phyloP scores from a whole-genome alignment of 2,329 filamentous ascomycete genomes.

The Diaporthe vaccinii region DNA sequence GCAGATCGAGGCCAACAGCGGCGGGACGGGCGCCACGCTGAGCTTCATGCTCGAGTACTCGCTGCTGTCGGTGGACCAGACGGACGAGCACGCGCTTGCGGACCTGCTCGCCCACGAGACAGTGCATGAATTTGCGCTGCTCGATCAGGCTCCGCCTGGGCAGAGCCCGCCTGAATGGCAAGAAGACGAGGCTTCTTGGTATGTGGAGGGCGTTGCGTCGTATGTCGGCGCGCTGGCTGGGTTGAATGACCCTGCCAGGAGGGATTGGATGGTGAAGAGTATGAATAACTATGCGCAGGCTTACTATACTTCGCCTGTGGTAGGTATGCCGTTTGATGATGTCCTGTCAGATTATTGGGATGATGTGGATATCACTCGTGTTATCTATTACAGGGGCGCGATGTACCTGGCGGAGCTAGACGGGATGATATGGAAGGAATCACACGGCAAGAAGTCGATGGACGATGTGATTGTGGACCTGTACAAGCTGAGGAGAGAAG shows the following conservation, averaged over 20 bases:
- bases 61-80: conserved; percentile 3
- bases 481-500: conserved; percentile 33
- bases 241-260: conserved; percentile 20
- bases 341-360: conserved; percentile 37
- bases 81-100: conserved; percentile 10
- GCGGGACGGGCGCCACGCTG: conserved; percentile 22
- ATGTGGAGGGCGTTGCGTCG: conserved; percentile 37
- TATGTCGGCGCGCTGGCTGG: conserved; percentile 38
- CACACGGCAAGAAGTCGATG: conserved; percentile 27
- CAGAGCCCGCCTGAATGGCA: not conserved
- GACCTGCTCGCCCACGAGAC: conserved; percentile 41
- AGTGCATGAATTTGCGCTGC: conserved; percentile 39
- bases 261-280: conserved; percentile 30
- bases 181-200: conserved; percentile 34
- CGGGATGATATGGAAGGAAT: conserved; percentile 27
- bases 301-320: conserved; percentile 36
- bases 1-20: conserved; percentile 24
- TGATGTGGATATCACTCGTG: conserved; percentile 30
- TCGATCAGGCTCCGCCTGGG: not conserved
- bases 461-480: conserved; percentile 40
- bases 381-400: conserved; percentile 35
- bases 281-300: conserved; percentile 40
- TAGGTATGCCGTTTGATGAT: conserved; percentile 19
- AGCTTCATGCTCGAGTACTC: conserved; percentile 40
- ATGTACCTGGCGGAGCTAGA: conserved; percentile 37